Conservation (phyloP, 169 alveolate species). For the Babesia ovata region DNA sequence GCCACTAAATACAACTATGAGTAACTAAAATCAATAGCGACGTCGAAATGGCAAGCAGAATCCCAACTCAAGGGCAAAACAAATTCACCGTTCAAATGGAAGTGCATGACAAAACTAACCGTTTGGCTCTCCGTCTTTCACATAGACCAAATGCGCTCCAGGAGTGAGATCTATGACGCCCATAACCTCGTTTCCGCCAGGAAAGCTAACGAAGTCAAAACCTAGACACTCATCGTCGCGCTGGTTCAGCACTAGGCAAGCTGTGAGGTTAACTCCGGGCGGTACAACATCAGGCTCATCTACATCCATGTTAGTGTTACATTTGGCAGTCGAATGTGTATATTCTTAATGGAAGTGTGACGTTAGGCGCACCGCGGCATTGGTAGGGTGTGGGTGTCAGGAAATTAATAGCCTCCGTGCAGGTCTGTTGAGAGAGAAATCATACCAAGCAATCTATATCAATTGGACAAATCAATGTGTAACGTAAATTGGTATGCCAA, state of each 20-base stretch:
- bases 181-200: conserved; percentile 33
- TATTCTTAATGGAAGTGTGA: too few species aligned
- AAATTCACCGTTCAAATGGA: not conserved
- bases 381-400: too few species aligned
- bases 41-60: not conserved
- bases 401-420: too few species aligned
- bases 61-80: not conserved
- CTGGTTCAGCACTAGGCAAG: conserved; percentile 55
- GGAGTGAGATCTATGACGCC: conserved; percentile 58
- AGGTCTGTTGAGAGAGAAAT: too few species aligned
- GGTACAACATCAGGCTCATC: conserved; percentile 5
- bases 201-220: conserved; percentile 58
- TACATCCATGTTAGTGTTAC: not conserved
- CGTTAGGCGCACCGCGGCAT: too few species aligned
- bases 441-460: too few species aligned
- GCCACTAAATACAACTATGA: too few species aligned
- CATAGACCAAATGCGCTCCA: conserved; percentile 61
- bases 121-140: conserved; percentile 29
- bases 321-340: too few species aligned
- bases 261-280: conserved; percentile 19
- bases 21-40: not conserved
- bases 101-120: conserved; percentile 2
- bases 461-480: too few species aligned
- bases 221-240: conserved; percentile 57
- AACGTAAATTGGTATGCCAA: too few species aligned